phyloP scores from a whole-genome alignment of 176 grass and related monocot species.

The Aechmea fasciata region DNA sequence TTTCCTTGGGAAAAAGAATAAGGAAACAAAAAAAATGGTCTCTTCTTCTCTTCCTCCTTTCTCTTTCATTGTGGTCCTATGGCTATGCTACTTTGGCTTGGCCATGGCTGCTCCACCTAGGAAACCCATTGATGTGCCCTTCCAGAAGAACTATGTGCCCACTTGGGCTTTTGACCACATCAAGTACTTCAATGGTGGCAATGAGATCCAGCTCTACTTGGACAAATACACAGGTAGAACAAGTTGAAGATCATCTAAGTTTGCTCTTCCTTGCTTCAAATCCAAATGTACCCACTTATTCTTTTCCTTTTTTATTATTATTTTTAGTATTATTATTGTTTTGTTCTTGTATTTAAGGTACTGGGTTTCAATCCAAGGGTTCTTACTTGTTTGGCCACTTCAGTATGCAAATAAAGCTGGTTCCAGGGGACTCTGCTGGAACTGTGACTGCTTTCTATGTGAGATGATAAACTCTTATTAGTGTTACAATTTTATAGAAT shows the following conservation, averaged over 20 bases:
- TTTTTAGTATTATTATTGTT: neutral
- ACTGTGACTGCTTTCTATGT: slow-evolving; percentile 78
- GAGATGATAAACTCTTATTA: slow-evolving; percentile 1
- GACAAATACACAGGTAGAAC: slow-evolving; percentile 44
- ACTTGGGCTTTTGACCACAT: slow-evolving; percentile 80
- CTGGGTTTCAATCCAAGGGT: slow-evolving; percentile 69
- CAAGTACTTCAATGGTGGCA: slow-evolving; percentile 46
- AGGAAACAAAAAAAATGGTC: neutral
- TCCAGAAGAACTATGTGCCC: slow-evolving; percentile 66
- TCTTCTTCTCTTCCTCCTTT: neutral
- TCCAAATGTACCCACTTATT: neutral
- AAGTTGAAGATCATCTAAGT: neutral
- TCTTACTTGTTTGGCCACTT: slow-evolving; percentile 80
- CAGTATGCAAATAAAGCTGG: slow-evolving; percentile 88
- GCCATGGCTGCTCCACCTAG: slow-evolving; percentile 25
- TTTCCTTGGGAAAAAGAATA: no score
- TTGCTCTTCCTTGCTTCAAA: no score
- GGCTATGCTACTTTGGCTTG: neutral
- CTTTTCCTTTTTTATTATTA: neutral
- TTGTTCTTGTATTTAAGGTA: slow-evolving; percentile 12
- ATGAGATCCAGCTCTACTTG: slow-evolving; percentile 53
- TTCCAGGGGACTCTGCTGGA: slow-evolving; percentile 65
- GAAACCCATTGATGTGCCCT: slow-evolving; percentile 59
- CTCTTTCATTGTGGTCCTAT: neutral
- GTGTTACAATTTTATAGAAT: no score